A percentile compares a stretch with the other conserved stretches of the same genome.
Evolutionary conservation across 257 asterid genomes (phyloP).

Genomic region (Coffea canephora): DNA sequence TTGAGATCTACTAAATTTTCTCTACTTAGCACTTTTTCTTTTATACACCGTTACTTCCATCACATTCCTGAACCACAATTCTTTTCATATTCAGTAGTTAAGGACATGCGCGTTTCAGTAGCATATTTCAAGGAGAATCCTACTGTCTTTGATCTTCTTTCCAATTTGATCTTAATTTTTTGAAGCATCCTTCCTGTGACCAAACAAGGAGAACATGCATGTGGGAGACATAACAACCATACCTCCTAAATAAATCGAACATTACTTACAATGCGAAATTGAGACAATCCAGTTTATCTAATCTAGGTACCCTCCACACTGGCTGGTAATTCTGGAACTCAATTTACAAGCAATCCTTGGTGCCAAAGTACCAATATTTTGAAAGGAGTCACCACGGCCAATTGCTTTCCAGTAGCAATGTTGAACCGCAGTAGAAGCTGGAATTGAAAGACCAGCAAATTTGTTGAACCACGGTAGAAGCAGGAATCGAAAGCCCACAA

Average conservation of each 20-base stretch:
- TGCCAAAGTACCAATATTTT: not conserved
- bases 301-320: not conserved
- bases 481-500: not conserved
- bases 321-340: not conserved
- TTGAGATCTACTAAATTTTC: not conserved
- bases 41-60: not conserved
- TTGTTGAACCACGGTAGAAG: not conserved
- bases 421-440: not conserved
- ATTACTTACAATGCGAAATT: not conserved
- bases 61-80: not conserved
- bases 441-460: not conserved
- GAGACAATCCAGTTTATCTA: not conserved
- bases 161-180: not conserved
- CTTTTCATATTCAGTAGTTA: too few relatives aligned
- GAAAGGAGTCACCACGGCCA: not conserved
- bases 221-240: not conserved
- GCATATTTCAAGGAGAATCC: not conserved
- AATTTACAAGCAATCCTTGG: not conserved
- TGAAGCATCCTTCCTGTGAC: not conserved
- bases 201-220: not conserved
- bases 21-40: too few relatives aligned
- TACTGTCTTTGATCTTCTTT: not conserved
- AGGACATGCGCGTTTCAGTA: not conserved
- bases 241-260: not conserved
- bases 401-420: not conserved